Percentiles rank a stretch among this genome's conserved stretches.
These are phyloP conservation scores for Cutaneotrichosporon cavernicola DNA, from an alignment of 1,284 basidiomycete genomes.

Conservation along the genomic window DNA sequence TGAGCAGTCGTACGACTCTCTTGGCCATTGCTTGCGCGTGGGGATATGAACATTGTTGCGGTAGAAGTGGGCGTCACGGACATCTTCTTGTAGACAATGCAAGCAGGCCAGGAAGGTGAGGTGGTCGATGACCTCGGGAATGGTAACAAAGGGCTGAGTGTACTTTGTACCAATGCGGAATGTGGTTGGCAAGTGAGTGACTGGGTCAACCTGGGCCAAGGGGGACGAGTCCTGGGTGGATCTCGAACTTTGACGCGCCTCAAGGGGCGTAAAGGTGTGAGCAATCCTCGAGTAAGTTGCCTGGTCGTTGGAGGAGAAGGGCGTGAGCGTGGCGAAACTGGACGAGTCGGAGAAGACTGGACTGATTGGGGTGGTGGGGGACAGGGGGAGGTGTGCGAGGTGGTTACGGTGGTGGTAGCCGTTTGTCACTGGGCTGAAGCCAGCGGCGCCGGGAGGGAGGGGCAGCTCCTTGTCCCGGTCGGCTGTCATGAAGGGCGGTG, in stretches of 20 bases:
- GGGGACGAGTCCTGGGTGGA: neutral
- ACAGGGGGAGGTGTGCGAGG: neutral
- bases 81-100: slow-evolving; percentile 23
- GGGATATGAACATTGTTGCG: neutral
- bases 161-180: slow-evolving; percentile 22
- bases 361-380: neutral
- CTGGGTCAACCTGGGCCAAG: slow-evolving; percentile 18
- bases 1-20: neutral
- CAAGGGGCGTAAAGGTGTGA: neutral
- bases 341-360: neutral
- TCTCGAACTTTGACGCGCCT: neutral
- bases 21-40: neutral
- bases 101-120: slow-evolving; percentile 31
- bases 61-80: slow-evolving; percentile 12
- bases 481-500: neutral
- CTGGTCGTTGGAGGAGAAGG: neutral
- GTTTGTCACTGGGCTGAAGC: neutral
- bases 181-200: slow-evolving; percentile 25
- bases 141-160: slow-evolving; percentile 18
- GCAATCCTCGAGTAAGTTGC: neutral
- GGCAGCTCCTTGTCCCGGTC: neutral
- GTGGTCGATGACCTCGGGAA: slow-evolving; percentile 31
- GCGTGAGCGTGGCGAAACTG: neutral
- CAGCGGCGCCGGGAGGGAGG: slow-evolving; percentile 1
- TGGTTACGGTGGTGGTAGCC: neutral